These are phyloP conservation scores for Monotropa hypopitys DNA, from an alignment of 179 eudicot genomes.

Conservation along the genomic window DNA sequence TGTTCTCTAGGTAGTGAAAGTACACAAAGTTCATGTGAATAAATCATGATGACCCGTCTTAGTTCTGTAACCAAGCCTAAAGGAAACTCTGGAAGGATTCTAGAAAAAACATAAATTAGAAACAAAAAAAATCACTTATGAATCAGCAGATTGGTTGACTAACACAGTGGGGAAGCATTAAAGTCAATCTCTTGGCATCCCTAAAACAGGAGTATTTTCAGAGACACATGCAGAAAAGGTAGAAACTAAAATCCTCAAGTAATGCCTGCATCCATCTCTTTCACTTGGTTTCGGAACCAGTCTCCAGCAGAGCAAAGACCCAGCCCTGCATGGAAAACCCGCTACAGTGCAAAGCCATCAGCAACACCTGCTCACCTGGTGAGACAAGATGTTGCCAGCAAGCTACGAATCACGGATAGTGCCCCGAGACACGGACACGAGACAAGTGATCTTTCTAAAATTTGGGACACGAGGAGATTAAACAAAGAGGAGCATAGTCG, in stretches of 20 bases:
- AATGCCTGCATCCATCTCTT: background rate
- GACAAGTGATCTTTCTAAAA: too few relatives aligned
- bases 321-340: background rate
- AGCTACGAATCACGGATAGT: too few relatives aligned
- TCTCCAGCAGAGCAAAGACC: background rate
- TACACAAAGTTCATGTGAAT: background rate
- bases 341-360: background rate
- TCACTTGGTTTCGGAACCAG: too few relatives aligned
- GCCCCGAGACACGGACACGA: too few relatives aligned
- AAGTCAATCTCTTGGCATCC: too few relatives aligned
- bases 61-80: background rate
- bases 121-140: background rate
- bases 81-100: too few relatives aligned
- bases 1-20: too few relatives aligned
- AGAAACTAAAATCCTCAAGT: background rate
- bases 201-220: background rate
- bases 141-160: background rate
- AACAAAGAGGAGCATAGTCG: too few relatives aligned
- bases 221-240: background rate
- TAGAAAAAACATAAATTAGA: background rate
- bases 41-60: background rate
- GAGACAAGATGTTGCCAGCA: background rate
- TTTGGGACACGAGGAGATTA: too few relatives aligned
- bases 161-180: too few relatives aligned
- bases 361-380: background rate